Evolutionary conservation across 805 yeast genomes (phyloP), one percentile per base, ranked within the genome.

Genomic region (Candida alai): DNA sequence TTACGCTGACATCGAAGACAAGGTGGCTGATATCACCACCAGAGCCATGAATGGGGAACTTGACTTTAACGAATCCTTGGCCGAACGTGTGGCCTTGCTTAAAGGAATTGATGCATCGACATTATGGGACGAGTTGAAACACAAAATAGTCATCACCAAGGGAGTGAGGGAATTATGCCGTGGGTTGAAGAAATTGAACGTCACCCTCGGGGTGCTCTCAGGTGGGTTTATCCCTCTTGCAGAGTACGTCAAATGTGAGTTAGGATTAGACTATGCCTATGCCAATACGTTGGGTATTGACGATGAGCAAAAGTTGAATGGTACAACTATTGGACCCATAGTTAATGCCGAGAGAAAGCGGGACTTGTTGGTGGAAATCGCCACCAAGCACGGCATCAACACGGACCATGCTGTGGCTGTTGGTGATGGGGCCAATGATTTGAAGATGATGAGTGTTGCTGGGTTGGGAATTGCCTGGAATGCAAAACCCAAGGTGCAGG

Each of bases 381-480:
- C 90, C 1, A 45, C 56, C 4, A 70, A 68, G 25, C 80, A 78
- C 43, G 57, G 57, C 8, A 64, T 84, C 22, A 74, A 72, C 15
- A 60, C 76, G 8, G 54, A 54, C 27, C 52, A 68, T 4, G 80
- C 81, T 1, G 80, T 84, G 29, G 96, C 96, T 31, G 84, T 90
- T 24, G 97, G 97, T 23, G 97, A 93, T 55, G 99, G 99, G 24
- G 96, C 97, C 16, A 93, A 93, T 51, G 99, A 93, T 61, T 65
- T 93, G 52, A 74, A 75, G 28, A 94, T 94, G 88, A 93, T 93
- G 97, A 73, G 66, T 2, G 76, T 62, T 10, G 96, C 96, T 2
- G 97, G 97, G 0, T 84, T 78, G 54, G 98, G 98, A 14, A 70
- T 93, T 35, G 98, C 98, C 0, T 93, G 96, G 94, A 84, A 87